These are phyloP conservation scores for Ceratocystis smalleyi DNA, from an alignment of 2,329 filamentous ascomycete species.

Conservation along the genomic window DNA sequence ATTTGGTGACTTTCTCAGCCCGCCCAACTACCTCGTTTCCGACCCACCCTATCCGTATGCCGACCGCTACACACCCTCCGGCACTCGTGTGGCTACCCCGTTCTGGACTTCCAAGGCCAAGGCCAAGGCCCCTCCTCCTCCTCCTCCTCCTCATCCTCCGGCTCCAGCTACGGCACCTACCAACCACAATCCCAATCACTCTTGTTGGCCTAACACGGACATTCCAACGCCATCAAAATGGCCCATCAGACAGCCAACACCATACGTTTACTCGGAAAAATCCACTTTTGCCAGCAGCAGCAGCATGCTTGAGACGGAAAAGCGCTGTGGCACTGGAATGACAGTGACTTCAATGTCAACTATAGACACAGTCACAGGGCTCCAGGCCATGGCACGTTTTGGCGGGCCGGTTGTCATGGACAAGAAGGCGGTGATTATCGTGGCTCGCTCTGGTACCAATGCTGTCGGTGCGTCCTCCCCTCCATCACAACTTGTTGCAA, in stretches of 20 bases:
- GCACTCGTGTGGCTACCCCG: background rate
- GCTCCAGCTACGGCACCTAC: background rate
- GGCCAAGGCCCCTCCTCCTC: background rate
- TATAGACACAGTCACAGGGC: background rate
- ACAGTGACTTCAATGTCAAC: background rate
- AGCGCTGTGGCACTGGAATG: background rate
- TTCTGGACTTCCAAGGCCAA: background rate
- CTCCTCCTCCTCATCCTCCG: background rate
- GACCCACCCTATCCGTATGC: background rate
- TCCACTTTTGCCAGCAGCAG: background rate
- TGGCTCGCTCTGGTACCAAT: conserved; percentile 9
- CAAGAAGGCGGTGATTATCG: conserved; percentile 10
- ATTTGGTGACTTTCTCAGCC: background rate
- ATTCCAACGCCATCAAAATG: background rate
- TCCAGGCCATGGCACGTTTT: conserved; percentile 4
- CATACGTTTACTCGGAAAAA: background rate
- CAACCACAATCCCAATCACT: background rate
- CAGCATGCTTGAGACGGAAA: background rate
- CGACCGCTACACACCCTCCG: background rate
- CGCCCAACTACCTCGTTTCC: background rate
- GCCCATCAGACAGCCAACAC: background rate
- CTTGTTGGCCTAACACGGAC: background rate
- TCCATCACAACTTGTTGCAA: background rate
- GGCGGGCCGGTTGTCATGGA: background rate
- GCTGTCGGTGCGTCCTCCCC: conserved; percentile 10